A percentile compares a stretch with the other conserved stretches of the same genome.
These are phyloP conservation scores for Rhizopogon roseolus DNA, from an alignment of 768 basidiomycete genomes.

Conservation along the genomic window DNA sequence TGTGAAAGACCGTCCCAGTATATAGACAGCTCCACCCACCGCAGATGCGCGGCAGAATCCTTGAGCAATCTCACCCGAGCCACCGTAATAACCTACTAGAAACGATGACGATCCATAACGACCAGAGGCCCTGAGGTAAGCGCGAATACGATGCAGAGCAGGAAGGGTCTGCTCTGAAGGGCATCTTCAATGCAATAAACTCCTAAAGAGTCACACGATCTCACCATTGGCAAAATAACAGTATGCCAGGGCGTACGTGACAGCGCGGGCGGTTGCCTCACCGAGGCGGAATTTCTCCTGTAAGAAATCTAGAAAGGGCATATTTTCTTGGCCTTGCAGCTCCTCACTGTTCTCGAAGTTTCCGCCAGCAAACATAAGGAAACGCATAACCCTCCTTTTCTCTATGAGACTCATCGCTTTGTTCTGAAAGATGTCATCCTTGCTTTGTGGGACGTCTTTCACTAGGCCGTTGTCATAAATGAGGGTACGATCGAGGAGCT, in stretches of 20 bases:
- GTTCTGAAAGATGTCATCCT: constrained; percentile 91
- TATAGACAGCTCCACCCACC: constrained; percentile 71
- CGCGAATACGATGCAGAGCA: constrained; percentile 64
- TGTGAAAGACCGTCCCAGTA: constrained; percentile 47
- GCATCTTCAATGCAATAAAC: constrained; percentile 2
- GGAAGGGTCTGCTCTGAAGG: constrained; percentile 58
- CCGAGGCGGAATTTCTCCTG: constrained; percentile 57
- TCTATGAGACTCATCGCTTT: constrained; percentile 71
- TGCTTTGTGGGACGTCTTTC: constrained; percentile 78
- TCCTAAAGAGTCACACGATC: constrained; percentile 7
- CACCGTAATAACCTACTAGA: constrained; percentile 93
- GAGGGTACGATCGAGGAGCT: constrained; percentile 68
- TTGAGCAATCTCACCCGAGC: constrained; percentile 87
- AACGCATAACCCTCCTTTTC: constrained; percentile 90
- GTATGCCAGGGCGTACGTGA: constrained; percentile 78
- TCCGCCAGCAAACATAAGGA: constrained; percentile 74
- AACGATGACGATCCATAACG: constrained; percentile 87
- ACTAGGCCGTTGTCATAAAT: constrained; percentile 48
- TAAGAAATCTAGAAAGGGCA: constrained; percentile 63
- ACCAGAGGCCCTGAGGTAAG: constrained; percentile 74
- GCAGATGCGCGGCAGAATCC: constrained; percentile 88
- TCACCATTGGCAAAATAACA: constrained; percentile 57
- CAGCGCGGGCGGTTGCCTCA: constrained; percentile 48
- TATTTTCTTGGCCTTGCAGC: constrained; percentile 48
- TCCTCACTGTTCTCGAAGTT: constrained; percentile 67